Evolutionary conservation across 225 moss, liverwort and hornwort genomes (phyloP).

Genomic region (Bryoerythrophyllum caledonicum): DNA sequence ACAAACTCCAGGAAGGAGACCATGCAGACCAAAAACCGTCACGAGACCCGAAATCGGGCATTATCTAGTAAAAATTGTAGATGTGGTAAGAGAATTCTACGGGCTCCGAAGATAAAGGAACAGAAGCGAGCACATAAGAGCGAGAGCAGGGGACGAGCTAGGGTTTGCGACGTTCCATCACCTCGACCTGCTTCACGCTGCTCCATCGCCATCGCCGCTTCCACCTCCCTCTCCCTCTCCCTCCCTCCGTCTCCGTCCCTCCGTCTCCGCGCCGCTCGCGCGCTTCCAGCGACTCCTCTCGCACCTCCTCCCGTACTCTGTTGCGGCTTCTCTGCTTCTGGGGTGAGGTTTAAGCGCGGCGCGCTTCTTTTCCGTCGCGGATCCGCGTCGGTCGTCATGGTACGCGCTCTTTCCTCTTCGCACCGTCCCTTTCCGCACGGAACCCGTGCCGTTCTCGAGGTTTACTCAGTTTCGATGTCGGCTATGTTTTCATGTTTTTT

Average conservation of each 20-base stretch:
- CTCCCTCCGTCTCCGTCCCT: neutral
- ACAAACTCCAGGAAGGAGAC: too few relatives aligned
- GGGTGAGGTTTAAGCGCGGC: conserved; percentile 31
- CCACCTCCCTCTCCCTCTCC: neutral
- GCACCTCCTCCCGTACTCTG: neutral
- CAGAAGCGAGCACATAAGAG: neutral
- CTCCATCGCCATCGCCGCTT: neutral
- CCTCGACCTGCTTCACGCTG: neutral
- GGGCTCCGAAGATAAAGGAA: too few relatives aligned
- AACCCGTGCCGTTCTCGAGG: neutral
- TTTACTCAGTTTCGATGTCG: neutral
- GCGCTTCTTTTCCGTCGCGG: neutral
- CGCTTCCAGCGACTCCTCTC: conserved; percentile 5
- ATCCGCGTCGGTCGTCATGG: conserved; percentile 20
- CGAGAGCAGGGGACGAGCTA: neutral
- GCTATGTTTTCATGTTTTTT: neutral
- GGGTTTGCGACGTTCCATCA: conserved; percentile 34
- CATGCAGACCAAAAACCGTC: neutral
- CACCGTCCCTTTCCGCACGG: neutral
- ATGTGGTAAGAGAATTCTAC: too few relatives aligned
- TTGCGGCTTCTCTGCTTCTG: neutral
- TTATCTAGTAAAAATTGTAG: too few relatives aligned
- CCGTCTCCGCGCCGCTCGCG: neutral
- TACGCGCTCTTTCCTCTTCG: neutral
- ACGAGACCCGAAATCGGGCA: neutral